Percentiles rank a stretch among this genome's conserved stretches.
Conservation (phyloP, 345 rosid species). For the Laguncularia racemosa region DNA sequence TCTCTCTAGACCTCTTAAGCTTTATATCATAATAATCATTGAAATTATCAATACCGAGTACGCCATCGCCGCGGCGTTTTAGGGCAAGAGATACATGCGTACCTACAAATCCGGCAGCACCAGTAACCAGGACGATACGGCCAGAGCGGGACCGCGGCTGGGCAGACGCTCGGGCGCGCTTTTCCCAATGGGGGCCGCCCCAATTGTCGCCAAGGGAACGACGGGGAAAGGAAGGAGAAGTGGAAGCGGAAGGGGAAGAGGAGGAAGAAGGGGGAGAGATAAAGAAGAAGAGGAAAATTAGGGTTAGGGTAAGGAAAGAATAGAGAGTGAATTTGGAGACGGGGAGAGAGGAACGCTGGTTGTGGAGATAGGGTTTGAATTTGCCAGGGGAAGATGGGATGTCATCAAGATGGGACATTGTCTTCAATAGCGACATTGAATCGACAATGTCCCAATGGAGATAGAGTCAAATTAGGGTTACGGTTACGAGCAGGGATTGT, state of each 20-base stretch:
- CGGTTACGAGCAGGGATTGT: too few species aligned
- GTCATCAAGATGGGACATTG: too few species aligned
- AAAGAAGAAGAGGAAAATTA: neutral
- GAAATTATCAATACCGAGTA: slow-evolving; percentile 17
- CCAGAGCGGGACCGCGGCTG: slow-evolving; percentile 4
- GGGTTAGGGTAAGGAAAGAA: neutral
- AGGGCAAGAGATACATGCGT: slow-evolving; percentile 13
- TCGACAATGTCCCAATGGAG: too few species aligned
- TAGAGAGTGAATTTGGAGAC: neutral
- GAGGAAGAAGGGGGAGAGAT: neutral
- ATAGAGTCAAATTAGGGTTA: too few species aligned
- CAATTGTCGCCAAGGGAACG: neutral
- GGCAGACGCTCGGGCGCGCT: slow-evolving; percentile 7
- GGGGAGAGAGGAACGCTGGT: too few species aligned
- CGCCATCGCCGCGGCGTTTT: slow-evolving; percentile 20
- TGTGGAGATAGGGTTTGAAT: neutral
- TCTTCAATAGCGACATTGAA: too few species aligned
- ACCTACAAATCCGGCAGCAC: slow-evolving; percentile 18
- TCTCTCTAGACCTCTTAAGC: slow-evolving; percentile 8
- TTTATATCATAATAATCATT: slow-evolving; percentile 15
- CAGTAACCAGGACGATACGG: slow-evolving; percentile 18
- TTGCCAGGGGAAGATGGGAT: too few species aligned
- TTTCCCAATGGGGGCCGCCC: slow-evolving; percentile 17
- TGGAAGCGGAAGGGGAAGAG: too few species aligned
- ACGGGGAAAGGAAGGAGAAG: neutral